phyloP scores from a whole-genome alignment of 331 rosid genomes.

The Pyracantha coccinea region DNA sequence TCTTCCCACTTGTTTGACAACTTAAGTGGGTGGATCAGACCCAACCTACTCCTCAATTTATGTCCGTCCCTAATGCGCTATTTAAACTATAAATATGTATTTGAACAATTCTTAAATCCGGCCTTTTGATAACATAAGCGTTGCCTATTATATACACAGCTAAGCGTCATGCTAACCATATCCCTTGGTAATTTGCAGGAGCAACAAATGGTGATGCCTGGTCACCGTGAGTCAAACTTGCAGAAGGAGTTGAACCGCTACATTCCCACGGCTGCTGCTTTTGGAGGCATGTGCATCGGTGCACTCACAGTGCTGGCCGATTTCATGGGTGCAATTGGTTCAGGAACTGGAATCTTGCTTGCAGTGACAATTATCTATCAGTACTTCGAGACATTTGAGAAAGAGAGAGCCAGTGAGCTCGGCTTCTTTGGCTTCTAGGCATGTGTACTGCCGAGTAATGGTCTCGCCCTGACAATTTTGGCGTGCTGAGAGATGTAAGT shows the following conservation, averaged over 20 bases:
- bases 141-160: background rate
- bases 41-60: background rate
- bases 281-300: slow-evolving; percentile 94
- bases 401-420: slow-evolving; percentile 88
- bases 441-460: background rate
- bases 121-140: background rate
- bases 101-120: background rate
- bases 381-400: slow-evolving; percentile 87
- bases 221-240: slow-evolving; percentile 86
- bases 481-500: slow-evolving; percentile 27
- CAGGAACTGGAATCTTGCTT: slow-evolving; percentile 78
- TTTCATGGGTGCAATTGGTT: slow-evolving; percentile 96
- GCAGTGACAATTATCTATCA: slow-evolving; percentile 90
- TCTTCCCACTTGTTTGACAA: background rate
- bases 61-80: background rate
- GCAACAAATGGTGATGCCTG: slow-evolving; percentile 99
- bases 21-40: background rate
- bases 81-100: background rate
- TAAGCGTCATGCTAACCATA: background rate
- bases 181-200: slow-evolving; percentile 44
- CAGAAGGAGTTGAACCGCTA: slow-evolving; percentile 86
- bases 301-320: slow-evolving; percentile 90
- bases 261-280: slow-evolving; percentile 93
- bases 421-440: slow-evolving; percentile 85
- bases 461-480: slow-evolving; percentile 30